These are phyloP conservation scores for Erodium moschatum DNA, from an alignment of 441 rosid species.

Conservation along the genomic window DNA sequence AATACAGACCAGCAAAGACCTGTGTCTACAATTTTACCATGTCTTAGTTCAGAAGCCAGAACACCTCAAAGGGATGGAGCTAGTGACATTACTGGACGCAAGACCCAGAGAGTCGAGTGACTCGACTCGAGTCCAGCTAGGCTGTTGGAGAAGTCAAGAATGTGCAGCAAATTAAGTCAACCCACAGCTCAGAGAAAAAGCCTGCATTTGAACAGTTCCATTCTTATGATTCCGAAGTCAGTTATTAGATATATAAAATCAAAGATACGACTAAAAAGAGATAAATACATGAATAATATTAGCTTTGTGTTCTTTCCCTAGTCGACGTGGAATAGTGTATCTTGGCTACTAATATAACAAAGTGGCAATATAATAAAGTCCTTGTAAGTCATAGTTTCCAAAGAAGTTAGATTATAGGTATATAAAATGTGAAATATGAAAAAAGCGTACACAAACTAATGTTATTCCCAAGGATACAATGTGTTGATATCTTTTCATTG, in stretches of 20 bases:
- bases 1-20: no score
- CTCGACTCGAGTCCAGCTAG: constrained; percentile 6
- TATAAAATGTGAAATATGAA: not conserved
- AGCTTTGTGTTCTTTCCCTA: no score
- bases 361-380: not conserved
- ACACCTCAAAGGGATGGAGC: not conserved
- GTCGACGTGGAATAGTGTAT: not conserved
- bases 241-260: not conserved
- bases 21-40: no score
- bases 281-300: not conserved
- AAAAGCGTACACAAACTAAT: not conserved
- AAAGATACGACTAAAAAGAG: not conserved
- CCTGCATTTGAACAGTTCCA: constrained; percentile 1
- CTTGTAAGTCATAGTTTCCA: not conserved
- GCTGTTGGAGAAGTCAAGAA: not conserved
- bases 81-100: not conserved
- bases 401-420: not conserved
- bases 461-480: not conserved
- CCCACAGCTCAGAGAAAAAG: not conserved
- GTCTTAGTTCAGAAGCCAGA: no score
- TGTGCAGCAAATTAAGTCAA: not conserved
- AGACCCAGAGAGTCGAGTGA: not conserved
- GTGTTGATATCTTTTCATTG: not conserved
- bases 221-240: not conserved
- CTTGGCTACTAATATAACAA: not conserved